A percentile compares a stretch with the other conserved stretches of the same genome.
These are phyloP conservation scores for Wallacemonas collosoma DNA, from an alignment of 208 protist genomes.

Conservation along the genomic window DNA sequence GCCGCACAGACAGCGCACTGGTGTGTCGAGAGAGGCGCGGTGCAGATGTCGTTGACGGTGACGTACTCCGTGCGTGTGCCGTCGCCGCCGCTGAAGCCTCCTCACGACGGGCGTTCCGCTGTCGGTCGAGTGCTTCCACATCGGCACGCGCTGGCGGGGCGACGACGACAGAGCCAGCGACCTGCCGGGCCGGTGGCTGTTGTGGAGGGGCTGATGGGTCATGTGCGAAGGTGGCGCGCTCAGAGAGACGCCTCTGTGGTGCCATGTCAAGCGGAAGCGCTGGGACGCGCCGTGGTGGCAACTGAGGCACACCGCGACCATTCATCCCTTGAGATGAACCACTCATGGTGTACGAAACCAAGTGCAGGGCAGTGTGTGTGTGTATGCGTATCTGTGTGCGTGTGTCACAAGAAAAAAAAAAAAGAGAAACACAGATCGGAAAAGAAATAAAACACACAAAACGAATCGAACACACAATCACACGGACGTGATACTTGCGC, in stretches of 20 bases:
- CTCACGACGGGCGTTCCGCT: neutral
- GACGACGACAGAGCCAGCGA: conserved; percentile 8
- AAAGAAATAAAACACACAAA: too few species aligned
- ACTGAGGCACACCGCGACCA: too few species aligned
- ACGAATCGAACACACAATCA: too few species aligned
- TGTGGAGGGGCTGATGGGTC: too few species aligned
- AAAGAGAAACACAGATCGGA: neutral
- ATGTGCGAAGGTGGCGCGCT: neutral
- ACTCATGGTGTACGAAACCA: neutral
- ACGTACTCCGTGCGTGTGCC: neutral
- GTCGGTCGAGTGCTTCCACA: neutral
- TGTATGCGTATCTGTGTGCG: neutral
- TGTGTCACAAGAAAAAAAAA: neutral
- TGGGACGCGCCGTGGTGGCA: too few species aligned
- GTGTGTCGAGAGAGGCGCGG: neutral
- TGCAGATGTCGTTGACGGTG: neutral
- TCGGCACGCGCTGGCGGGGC: conserved; percentile 10
- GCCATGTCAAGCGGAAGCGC: neutral
- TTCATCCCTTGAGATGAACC: too few species aligned
- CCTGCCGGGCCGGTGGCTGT: neutral
- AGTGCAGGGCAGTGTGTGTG: neutral
- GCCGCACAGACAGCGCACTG: neutral
- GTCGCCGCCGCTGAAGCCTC: neutral
- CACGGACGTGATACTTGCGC: too few species aligned
- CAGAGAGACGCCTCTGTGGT: conserved; percentile 1